phyloP scores from a whole-genome alignment of 1,284 basidiomycete genomes.

The Sanghuangporus baumii region DNA sequence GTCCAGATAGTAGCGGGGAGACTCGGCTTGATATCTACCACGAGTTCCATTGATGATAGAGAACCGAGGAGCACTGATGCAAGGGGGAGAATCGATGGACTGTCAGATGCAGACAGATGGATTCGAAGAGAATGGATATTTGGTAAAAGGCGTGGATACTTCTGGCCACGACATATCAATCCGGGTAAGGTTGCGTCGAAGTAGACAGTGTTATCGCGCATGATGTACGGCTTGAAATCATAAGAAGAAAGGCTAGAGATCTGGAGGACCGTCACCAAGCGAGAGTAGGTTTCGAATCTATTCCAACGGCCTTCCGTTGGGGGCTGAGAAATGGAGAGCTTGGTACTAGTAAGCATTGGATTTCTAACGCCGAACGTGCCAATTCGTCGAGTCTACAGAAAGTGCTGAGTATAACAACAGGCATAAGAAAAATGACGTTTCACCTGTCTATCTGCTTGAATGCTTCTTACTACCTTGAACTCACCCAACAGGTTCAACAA shows the following conservation, averaged over 20 bases:
- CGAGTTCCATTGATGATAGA: neutral
- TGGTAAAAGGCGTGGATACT: neutral
- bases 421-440: neutral
- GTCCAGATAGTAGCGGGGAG: neutral
- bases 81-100: neutral
- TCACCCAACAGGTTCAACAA: neutral
- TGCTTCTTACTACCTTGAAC: neutral
- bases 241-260: neutral
- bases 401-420: neutral
- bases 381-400: too few relatives aligned
- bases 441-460: neutral
- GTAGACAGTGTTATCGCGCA: neutral
- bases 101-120: neutral
- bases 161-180: neutral
- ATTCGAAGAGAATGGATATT: neutral
- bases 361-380: too few relatives aligned
- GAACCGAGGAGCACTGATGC: neutral
- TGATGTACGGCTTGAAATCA: neutral
- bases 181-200: neutral
- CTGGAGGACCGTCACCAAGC: neutral
- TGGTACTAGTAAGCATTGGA: neutral
- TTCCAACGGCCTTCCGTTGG: neutral
- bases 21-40: neutral
- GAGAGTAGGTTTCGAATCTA: neutral
- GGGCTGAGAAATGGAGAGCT: neutral